Evolutionary conservation across 768 basidiomycete species (phyloP).

Genomic region (Auriscalpium vulgare): DNA sequence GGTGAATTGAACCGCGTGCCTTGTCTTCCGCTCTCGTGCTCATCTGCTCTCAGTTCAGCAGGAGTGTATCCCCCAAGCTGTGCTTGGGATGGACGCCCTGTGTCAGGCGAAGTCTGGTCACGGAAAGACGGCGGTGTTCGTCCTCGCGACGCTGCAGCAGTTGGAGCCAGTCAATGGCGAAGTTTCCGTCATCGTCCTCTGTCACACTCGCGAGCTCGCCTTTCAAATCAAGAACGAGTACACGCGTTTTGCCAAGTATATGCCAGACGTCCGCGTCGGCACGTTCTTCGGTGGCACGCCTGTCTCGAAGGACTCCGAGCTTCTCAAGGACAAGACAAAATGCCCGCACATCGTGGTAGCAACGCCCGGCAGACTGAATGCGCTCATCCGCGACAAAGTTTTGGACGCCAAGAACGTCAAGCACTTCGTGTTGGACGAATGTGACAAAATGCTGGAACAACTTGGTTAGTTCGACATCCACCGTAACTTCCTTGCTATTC

Average conservation of each 20-base stretch:
- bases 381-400: constrained; percentile 90
- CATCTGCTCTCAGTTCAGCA: constrained; percentile 70
- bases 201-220: constrained; percentile 98
- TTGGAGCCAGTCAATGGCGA: constrained; percentile 97
- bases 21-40: not conserved
- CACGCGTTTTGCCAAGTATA: constrained; percentile 97
- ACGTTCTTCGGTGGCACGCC: constrained; percentile 98
- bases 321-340: constrained; percentile 90
- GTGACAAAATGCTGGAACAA: constrained; percentile 99
- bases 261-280: constrained; percentile 95
- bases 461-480: constrained; percentile 92
- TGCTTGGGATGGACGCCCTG: constrained; percentile 97
- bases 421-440: constrained; percentile 99
- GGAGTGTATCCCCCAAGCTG: constrained; percentile 99
- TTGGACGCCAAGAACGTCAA: constrained; percentile 94
- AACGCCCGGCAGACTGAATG: constrained; percentile 95
- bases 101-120: constrained; percentile 99
- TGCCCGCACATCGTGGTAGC: constrained; percentile 99
- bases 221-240: constrained; percentile 99
- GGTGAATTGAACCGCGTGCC: constrained; percentile 39
- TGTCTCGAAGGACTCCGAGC: constrained; percentile 87
- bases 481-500: constrained; percentile 16
- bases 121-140: constrained; percentile 98
- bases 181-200: constrained; percentile 94
- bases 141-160: constrained; percentile 95